phyloP scores from a whole-genome alignment of 768 basidiomycete genomes.

The Suillus plorans region DNA sequence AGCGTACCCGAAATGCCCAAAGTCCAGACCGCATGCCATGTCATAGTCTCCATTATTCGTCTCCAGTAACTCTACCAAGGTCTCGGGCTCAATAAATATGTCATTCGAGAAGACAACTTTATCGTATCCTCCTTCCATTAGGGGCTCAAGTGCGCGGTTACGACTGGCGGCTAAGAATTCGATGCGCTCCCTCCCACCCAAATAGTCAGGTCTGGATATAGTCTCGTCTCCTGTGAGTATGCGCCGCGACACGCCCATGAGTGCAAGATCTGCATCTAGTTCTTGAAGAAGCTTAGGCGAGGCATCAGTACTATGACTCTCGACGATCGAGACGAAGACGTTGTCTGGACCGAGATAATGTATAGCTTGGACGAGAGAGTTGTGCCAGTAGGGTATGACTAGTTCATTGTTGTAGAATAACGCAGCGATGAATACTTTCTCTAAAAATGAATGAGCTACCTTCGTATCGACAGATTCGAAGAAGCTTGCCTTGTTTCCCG shows the following conservation, averaged over 20 bases:
- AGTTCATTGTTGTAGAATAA: constrained; percentile 40
- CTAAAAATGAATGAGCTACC: not conserved
- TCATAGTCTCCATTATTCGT: constrained; percentile 40
- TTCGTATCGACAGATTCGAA: not conserved
- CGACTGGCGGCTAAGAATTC: constrained; percentile 39
- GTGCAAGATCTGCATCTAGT: constrained; percentile 24
- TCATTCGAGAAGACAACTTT: constrained; percentile 44
- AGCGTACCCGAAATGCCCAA: constrained; percentile 31
- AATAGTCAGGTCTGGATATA: constrained; percentile 19
- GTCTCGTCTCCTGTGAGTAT: constrained; percentile 30
- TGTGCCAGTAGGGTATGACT: constrained; percentile 40
- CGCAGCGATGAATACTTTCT: constrained; percentile 39
- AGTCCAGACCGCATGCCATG: constrained; percentile 45
- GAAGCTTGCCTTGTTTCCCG: constrained; percentile 8
- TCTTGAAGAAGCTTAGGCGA: constrained; percentile 31
- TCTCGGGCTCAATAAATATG: constrained; percentile 40
- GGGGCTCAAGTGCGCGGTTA: constrained; percentile 42
- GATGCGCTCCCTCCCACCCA: constrained; percentile 29
- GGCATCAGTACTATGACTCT: constrained; percentile 36
- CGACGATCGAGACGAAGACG: constrained; percentile 42
- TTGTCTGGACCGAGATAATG: constrained; percentile 42
- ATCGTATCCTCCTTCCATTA: constrained; percentile 38
- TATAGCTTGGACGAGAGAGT: constrained; percentile 34
- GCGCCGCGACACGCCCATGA: constrained; percentile 26
- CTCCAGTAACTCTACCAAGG: constrained; percentile 38